Percentiles rank a stretch among this genome's conserved stretches.
Conservation (phyloP, 1,284 basidiomycete genomes). For the Cutaneotrichosporon cavernicola region DNA sequence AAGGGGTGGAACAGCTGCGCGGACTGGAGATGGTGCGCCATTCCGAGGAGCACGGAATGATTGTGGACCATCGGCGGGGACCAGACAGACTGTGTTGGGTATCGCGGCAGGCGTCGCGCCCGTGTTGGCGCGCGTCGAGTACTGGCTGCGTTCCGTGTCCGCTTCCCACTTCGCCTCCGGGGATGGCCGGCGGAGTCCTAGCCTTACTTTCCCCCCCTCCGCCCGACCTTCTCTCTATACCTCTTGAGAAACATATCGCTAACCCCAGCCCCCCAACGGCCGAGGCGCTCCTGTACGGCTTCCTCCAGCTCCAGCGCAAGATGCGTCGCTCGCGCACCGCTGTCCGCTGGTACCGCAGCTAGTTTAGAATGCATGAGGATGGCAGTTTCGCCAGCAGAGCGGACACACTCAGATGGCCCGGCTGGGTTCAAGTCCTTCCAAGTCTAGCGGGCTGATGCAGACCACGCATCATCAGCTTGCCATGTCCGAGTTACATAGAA, state of each 20-base stretch:
- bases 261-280: conserved; percentile 61
- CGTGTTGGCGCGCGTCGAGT: too few relatives aligned
- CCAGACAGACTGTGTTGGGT: too few relatives aligned
- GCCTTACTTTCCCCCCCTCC: neutral
- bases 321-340: conserved; percentile 88
- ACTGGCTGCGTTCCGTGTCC: too few relatives aligned
- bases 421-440: too few relatives aligned
- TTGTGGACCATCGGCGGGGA: too few relatives aligned
- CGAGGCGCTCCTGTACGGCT: conserved; percentile 88
- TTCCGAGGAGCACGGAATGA: too few relatives aligned
- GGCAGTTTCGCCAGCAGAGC: neutral
- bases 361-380: conserved; percentile 17
- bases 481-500: neutral
- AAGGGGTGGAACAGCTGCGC: neutral
- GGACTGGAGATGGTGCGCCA: too few relatives aligned
- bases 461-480: too few relatives aligned
- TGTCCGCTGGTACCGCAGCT: conserved; percentile 74
- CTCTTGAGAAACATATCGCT: neutral
- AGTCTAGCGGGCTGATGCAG: too few relatives aligned
- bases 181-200: neutral
- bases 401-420: too few relatives aligned
- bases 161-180: neutral
- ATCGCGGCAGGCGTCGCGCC: too few relatives aligned
- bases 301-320: conserved; percentile 96
- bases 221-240: neutral